Conservation (phyloP, 2,329 filamentous ascomycete species). For the Tolypocladium tundrense region DNA sequence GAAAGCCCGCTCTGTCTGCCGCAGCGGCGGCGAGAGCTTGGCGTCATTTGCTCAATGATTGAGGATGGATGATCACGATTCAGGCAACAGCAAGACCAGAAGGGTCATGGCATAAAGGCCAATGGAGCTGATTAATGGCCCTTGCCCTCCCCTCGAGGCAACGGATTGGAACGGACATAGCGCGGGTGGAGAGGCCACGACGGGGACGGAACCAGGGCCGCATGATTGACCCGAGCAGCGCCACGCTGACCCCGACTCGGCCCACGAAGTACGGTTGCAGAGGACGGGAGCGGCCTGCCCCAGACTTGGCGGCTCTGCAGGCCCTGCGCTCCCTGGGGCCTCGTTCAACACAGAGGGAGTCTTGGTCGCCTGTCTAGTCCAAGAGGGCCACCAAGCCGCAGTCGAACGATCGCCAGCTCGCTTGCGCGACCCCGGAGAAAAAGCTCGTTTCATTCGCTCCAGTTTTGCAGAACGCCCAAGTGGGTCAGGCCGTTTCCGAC, state of each 20-base stretch:
- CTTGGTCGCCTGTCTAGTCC: not conserved
- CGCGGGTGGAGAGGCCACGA: not conserved
- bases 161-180: not conserved
- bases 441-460: not conserved
- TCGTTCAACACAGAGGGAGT: not conserved
- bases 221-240: not conserved
- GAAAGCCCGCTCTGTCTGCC: not conserved
- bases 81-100: not conserved
- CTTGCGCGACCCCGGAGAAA: not conserved
- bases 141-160: not conserved
- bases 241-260: not conserved
- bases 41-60: not conserved
- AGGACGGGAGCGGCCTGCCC: not conserved
- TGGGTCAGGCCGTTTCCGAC: not conserved
- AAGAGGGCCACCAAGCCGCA: not conserved
- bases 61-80: not conserved
- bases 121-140: not conserved
- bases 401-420: not conserved
- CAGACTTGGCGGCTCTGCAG: not conserved
- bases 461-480: not conserved
- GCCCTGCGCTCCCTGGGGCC: not conserved
- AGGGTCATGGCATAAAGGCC: not conserved
- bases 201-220: not conserved
- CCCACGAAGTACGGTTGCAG: not conserved
- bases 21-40: not conserved